Evolutionary conservation across 805 yeast genomes (phyloP).

Genomic region (Candida awuae): DNA sequence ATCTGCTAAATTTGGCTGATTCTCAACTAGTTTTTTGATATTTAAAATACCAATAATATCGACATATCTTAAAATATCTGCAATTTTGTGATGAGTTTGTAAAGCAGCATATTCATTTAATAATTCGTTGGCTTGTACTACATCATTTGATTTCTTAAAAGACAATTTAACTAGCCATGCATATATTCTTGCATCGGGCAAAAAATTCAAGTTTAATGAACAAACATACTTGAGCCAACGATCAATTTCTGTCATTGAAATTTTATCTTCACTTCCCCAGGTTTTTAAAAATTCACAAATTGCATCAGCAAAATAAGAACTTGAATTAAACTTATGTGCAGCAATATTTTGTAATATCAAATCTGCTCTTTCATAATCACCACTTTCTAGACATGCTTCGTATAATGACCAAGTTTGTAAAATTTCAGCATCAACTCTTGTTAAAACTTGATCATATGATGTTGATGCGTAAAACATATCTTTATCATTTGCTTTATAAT

Average conservation of each 20-base stretch:
- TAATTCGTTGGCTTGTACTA: conserved; percentile 13
- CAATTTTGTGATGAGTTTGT: conserved; percentile 20
- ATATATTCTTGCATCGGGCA: conserved; percentile 22
- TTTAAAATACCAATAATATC: conserved; percentile 41
- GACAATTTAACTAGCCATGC: conserved; percentile 25
- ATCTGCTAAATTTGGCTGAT: conserved; percentile 18
- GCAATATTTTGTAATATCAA: conserved; percentile 56
- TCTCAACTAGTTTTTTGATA: conserved; percentile 30
- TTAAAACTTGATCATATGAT: conserved; percentile 22
- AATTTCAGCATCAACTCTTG: conserved; percentile 20
- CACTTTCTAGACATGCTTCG: conserved; percentile 67
- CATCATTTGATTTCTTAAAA: conserved; percentile 18
- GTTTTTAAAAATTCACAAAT: conserved; percentile 52
- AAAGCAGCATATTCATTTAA: conserved; percentile 13
- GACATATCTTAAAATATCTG: conserved; percentile 34
- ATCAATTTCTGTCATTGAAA: conserved; percentile 17
- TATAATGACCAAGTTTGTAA: conserved; percentile 52
- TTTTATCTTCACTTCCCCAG: conserved; percentile 27
- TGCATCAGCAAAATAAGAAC: conserved; percentile 50
- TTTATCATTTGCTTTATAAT: background rate
- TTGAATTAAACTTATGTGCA: conserved; percentile 12
- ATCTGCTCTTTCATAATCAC: conserved; percentile 62
- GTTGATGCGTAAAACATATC: conserved; percentile 18
- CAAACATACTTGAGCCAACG: conserved; percentile 22
- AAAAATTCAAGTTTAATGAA: conserved; percentile 14